Evolutionary conservation across 2,329 filamentous ascomycete species (phyloP).

Genomic region (Raffaelea ambrosiae): DNA sequence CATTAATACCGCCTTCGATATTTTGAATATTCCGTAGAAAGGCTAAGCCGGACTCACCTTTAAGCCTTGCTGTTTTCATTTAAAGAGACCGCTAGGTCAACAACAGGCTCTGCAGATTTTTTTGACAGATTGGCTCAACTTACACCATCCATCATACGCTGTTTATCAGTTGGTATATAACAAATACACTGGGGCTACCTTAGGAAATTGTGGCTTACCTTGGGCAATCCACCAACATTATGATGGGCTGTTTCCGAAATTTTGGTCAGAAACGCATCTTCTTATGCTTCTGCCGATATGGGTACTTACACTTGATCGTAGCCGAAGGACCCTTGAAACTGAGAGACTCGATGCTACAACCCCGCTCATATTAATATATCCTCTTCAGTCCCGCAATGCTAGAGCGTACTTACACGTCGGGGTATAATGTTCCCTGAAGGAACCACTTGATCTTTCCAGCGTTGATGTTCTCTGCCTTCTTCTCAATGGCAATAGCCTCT

Average conservation of each 20-base stretch:
- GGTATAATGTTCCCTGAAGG: conserved; percentile 62
- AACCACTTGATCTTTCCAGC: conserved; percentile 80
- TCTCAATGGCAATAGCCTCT: conserved; percentile 61
- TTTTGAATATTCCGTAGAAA: conserved; percentile 8
- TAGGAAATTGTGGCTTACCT: conserved; percentile 7
- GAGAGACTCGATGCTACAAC: conserved; percentile 35
- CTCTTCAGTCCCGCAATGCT: not conserved
- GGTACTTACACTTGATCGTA: conserved; percentile 38
- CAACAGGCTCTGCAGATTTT: too few species aligned
- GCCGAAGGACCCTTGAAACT: conserved; percentile 39
- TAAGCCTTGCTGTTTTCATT: not conserved
- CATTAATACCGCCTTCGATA: too few species aligned
- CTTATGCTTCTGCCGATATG: too few species aligned
- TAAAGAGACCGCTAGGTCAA: not conserved
- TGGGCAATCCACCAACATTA: conserved; percentile 34
- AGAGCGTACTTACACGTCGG: conserved; percentile 23
- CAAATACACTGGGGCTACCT: not conserved
- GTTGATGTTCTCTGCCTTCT: conserved; percentile 56
- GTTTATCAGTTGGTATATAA: not conserved
- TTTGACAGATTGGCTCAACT: conserved; percentile 2
- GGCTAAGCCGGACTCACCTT: conserved; percentile 10
- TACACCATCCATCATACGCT: conserved; percentile 24
- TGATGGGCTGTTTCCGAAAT: conserved; percentile 27
- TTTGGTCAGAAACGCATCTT: not conserved
- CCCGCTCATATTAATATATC: conserved; percentile 3